Evolutionary conservation across 139 green algal genomes (phyloP).

Genomic region (Coccomyxa sp.): DNA sequence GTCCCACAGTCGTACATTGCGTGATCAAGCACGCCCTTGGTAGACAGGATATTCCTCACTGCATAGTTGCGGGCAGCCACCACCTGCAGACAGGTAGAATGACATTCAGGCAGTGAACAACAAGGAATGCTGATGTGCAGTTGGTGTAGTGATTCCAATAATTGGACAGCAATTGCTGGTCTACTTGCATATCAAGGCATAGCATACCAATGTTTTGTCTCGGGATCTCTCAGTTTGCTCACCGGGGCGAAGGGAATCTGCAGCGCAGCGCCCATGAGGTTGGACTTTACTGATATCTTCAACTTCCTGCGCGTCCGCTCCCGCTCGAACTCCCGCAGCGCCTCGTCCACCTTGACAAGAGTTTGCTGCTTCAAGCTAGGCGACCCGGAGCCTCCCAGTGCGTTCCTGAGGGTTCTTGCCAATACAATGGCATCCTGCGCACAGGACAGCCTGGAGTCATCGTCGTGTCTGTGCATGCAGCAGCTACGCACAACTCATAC

Average conservation of each 20-base stretch:
- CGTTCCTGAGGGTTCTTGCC: constrained; percentile 26
- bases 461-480: no score
- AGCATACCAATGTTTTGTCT: background rate
- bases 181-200: background rate
- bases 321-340: constrained; percentile 50
- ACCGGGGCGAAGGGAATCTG: constrained; percentile 51
- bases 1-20: constrained; percentile 45
- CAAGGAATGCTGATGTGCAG: background rate
- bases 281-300: constrained; percentile 36
- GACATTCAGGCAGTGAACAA: background rate
- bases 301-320: constrained; percentile 26
- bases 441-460: no score
- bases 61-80: constrained; percentile 6
- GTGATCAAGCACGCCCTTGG: constrained; percentile 56
- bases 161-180: background rate
- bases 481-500: no score
- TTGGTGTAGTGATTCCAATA: background rate
- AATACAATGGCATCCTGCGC: constrained; percentile 60
- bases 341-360: constrained; percentile 12
- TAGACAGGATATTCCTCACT: constrained; percentile 41
- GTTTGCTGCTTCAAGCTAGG: no score
- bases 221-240: background rate
- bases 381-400: no score
- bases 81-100: constrained; percentile 10
- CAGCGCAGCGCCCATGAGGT: constrained; percentile 44